These are phyloP conservation scores for Cystofilobasidium macerans DNA, from an alignment of 768 basidiomycete genomes.

Conservation along the genomic window DNA sequence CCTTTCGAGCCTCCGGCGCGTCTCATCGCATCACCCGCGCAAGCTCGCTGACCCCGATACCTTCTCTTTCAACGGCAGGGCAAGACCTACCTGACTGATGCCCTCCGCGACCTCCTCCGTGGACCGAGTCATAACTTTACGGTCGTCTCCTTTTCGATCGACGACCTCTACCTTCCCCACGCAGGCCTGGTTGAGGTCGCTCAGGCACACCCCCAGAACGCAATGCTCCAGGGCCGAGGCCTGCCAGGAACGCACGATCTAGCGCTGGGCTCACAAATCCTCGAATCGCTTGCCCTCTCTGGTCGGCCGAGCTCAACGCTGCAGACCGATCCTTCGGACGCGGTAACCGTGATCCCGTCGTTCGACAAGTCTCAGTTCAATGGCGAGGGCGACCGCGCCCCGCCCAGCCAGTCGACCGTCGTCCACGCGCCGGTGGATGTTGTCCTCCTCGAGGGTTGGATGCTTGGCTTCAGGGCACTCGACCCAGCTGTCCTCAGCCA, in stretches of 20 bases:
- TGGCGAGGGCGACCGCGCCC: conserved; percentile 70
- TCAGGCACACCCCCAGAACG: conserved; percentile 21
- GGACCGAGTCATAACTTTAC: conserved; percentile 14
- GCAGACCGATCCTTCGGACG: neutral
- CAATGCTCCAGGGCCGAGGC: conserved; percentile 28
- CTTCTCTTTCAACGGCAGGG: conserved; percentile 34
- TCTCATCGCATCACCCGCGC: neutral
- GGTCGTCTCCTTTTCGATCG: conserved; percentile 25
- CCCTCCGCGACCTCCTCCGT: conserved; percentile 43
- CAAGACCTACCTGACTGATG: conserved; percentile 67
- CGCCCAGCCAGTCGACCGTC: conserved; percentile 41
- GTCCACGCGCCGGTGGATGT: conserved; percentile 57
- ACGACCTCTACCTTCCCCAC: conserved; percentile 29
- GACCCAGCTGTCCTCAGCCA: conserved; percentile 44
- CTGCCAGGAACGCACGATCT: conserved; percentile 30
- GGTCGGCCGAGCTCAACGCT: neutral
- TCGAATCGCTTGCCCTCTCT: conserved; percentile 8
- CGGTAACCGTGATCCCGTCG: conserved; percentile 47
- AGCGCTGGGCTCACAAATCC: conserved; percentile 8
- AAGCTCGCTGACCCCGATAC: neutral
- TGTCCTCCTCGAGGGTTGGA: conserved; percentile 93
- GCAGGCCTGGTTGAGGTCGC: conserved; percentile 21
- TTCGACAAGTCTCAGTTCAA: conserved; percentile 76
- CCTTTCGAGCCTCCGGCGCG: neutral
- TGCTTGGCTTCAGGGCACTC: conserved; percentile 71